Conservation (phyloP, 495 filamentous ascomycete species). For the Xylaria curta region DNA sequence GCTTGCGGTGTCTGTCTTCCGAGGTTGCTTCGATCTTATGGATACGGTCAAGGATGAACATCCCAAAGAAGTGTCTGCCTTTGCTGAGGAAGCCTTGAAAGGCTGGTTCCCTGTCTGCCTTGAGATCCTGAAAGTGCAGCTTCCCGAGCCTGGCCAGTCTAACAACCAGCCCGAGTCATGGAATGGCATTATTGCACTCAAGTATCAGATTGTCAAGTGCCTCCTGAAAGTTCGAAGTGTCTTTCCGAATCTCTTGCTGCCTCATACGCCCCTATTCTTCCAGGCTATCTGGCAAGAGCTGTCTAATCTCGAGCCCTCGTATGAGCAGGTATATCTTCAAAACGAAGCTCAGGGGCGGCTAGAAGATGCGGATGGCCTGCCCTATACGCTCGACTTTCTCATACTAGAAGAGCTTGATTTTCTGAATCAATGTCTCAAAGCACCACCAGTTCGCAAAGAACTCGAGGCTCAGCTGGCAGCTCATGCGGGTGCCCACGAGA, state of each 20-base stretch:
- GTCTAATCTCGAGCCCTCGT: constrained; percentile 68
- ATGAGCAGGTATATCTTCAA: constrained; percentile 82
- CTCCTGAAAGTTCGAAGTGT: constrained; percentile 86
- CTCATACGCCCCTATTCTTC: constrained; percentile 81
- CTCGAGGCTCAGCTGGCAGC: constrained; percentile 71
- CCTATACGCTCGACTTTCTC: constrained; percentile 93
- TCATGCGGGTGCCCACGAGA: constrained; percentile 61
- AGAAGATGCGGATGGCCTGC: constrained; percentile 89
- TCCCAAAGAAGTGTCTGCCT: constrained; percentile 79
- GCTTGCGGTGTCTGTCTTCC: constrained; percentile 86
- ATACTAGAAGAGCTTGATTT: constrained; percentile 93
- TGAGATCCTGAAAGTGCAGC: constrained; percentile 69
- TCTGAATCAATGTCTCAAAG: constrained; percentile 83
- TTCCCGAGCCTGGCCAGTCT: constrained; percentile 61
- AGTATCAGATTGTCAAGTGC: constrained; percentile 90
- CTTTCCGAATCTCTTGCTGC: constrained; percentile 79
- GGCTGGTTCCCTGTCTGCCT: constrained; percentile 89
- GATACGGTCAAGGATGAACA: constrained; percentile 95
- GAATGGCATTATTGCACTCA: constrained; percentile 82
- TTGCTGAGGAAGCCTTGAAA: constrained; percentile 82
- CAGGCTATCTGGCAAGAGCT: constrained; percentile 87
- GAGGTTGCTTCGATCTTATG: constrained; percentile 89
- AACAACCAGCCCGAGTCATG: constrained; percentile 58
- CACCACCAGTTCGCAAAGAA: constrained; percentile 83
- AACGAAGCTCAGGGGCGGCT: constrained; percentile 84